Evolutionary conservation across 345 rosid species (phyloP).

Genomic region (Mallotus nudiflorus): DNA sequence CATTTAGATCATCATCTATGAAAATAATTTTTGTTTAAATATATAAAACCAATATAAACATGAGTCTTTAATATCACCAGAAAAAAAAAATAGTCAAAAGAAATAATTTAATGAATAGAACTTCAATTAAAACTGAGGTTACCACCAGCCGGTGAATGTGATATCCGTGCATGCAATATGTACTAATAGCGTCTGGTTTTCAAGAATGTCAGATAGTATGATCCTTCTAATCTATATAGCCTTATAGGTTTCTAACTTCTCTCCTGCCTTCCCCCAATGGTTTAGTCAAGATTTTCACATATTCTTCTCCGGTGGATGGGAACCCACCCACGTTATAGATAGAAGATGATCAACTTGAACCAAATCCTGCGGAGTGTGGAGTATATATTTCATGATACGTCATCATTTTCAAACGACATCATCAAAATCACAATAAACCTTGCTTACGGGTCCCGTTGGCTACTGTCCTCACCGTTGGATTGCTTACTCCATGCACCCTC

Average conservation of each 20-base stretch:
- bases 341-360: too few relatives aligned
- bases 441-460: not conserved
- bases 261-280: too few relatives aligned
- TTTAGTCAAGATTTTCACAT: not conserved
- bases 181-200: not conserved
- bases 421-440: not conserved
- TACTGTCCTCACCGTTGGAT: constrained; percentile 3
- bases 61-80: too few relatives aligned
- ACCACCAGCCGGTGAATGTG: not conserved
- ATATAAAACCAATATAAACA: too few relatives aligned
- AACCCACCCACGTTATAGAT: not conserved
- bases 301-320: not conserved
- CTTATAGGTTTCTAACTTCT: not conserved
- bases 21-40: too few relatives aligned
- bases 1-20: too few relatives aligned
- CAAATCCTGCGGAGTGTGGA: not conserved
- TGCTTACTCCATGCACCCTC: not conserved
- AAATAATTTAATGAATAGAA: too few relatives aligned
- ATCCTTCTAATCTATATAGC: too few relatives aligned
- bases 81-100: too few relatives aligned
- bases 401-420: too few relatives aligned
- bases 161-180: not conserved
- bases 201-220: constrained; percentile 5
- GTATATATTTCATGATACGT: too few relatives aligned
- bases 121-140: too few relatives aligned